Evolutionary conservation across 257 asterid species (phyloP).

Genomic region (Cinchona pubescens): DNA sequence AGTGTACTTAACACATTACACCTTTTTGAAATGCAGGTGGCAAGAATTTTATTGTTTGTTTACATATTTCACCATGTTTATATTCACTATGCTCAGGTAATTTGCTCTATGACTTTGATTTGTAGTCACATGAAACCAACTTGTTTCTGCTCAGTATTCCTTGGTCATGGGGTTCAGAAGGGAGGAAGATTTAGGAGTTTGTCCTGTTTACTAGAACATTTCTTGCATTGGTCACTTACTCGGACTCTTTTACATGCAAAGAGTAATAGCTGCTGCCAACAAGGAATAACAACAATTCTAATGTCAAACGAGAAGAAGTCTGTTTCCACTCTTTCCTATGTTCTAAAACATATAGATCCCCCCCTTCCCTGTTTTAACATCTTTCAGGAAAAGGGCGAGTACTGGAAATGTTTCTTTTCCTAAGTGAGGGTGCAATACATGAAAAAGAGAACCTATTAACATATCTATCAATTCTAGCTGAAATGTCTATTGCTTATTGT

Average conservation of each 20-base stretch:
- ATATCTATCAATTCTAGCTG: too few species aligned
- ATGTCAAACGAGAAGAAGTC: neutral
- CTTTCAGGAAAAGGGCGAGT: neutral
- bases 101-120: conserved; percentile 2
- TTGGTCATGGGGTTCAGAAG: neutral
- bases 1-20: neutral
- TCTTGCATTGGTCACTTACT: neutral
- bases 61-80: conserved; percentile 83
- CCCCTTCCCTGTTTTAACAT: neutral
- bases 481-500: neutral
- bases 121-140: neutral
- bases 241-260: neutral
- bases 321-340: neutral
- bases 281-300: neutral
- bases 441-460: too few species aligned
- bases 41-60: conserved; percentile 80
- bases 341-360: neutral
- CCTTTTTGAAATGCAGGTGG: conserved; percentile 66
- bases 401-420: neutral
- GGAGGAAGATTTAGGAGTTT: neutral
- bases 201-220: neutral
- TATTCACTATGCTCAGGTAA: conserved; percentile 75
- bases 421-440: neutral
- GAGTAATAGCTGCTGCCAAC: neutral
- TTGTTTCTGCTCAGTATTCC: neutral